Conservation (phyloP, 108 stramenopile species). For the Bacterosira constricta region DNA sequence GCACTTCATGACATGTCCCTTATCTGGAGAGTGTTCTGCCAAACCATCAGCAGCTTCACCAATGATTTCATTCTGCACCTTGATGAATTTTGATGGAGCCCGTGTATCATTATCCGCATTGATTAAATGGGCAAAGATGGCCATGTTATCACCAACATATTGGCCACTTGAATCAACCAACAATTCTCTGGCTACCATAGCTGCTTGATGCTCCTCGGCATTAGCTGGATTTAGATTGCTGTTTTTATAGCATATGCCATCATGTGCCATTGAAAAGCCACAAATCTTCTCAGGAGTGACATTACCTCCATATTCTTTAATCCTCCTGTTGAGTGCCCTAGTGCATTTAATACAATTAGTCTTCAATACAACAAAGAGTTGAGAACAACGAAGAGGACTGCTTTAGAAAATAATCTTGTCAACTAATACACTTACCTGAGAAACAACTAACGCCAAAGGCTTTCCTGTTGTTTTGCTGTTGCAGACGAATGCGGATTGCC, state of each 20-base stretch:
- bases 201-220: too few relatives aligned
- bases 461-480: background rate
- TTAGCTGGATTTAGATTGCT: too few relatives aligned
- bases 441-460: background rate
- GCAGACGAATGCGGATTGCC: background rate
- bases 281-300: background rate
- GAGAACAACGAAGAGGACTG: background rate
- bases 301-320: background rate
- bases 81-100: background rate
- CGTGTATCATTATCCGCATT: background rate
- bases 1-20: background rate
- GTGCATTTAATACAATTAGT: background rate
- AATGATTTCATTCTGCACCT: background rate
- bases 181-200: background rate
- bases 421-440: background rate
- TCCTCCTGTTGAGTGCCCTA: background rate
- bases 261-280: background rate
- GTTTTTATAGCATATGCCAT: background rate
- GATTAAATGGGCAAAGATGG: background rate
- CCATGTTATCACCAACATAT: background rate
- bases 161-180: background rate
- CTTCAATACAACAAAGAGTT: background rate
- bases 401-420: background rate
- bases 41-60: background rate
- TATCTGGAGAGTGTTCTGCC: background rate